Base-by-base conservation (phyloP, 2,329 filamentous ascomycete species). In the Ophiostoma fasciatum region DNA sequence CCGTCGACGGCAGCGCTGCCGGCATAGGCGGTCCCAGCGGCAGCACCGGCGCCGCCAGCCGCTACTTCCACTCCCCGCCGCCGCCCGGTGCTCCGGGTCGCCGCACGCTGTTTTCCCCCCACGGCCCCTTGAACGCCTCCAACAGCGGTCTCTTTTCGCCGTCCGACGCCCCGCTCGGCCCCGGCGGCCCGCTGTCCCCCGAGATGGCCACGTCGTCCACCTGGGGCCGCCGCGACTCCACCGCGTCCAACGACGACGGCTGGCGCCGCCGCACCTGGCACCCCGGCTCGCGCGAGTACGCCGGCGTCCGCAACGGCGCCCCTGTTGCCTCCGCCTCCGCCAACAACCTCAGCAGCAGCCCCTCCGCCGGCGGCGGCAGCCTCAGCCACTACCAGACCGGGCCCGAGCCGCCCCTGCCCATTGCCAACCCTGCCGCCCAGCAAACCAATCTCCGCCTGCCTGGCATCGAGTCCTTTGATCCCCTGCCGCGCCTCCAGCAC, bases 251-350 rank as follows among this genome's bases (percentile, higher is more conserved):
- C 15, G 84, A 93, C 43, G 77, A 84, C 28, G 80, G 82, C 37
- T 82, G 77, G 71, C 74, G 85, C 44, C 68, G 87, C 42, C 72
- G 85, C 36, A 94, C 87, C 3, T 94, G 87, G 87, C 87, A 94
- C 56, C 82, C 84, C 1, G 82, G 84, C 42, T 80, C 75, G 40
- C 67, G 71, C 13, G 69, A 68, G 43, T 74, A 74, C 42, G 66
- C 67, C 41, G 46, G 44, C 1, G 31, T 14, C 13, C 18, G 28
- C 3, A 29, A 33, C 43, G 63, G 15, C n/a, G n/a, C n/a, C n/a
- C n/a, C n/a, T 8, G 12, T 22, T n/a, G 15, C 33, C n/a, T 7
- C 21, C 15, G 7, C 12, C 15, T 28, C 29, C 3, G 33, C 33
- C 6, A 18, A 28, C 14, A 34, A 18, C n/a, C 14, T 31, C 27